Conservation (phyloP, 106 monocot genomes). For the Acorus calamus region DNA sequence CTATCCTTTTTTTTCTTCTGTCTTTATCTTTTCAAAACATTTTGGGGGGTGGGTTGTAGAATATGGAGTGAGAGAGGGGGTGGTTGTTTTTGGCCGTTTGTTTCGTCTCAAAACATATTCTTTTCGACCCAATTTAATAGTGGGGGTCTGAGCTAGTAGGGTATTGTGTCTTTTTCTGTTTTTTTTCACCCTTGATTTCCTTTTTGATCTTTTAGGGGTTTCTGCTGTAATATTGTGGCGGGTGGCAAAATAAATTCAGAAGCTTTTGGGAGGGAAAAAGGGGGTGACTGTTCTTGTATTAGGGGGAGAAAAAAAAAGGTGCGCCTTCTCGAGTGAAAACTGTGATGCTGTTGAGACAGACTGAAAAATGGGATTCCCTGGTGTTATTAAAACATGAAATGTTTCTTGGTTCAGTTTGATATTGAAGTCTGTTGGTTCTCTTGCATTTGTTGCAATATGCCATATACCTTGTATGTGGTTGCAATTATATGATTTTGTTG, state of each 20-base stretch:
- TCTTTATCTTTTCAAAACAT: not conserved
- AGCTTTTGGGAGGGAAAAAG: not conserved
- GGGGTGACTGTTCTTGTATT: no score
- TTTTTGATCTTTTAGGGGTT: not conserved
- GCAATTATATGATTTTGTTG: no score
- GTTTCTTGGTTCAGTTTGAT: no score
- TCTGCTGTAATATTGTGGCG: slow-evolving; percentile 10
- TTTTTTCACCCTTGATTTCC: not conserved
- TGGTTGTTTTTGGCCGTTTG: not conserved
- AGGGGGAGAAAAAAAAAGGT: no score
- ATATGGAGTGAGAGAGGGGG: slow-evolving; percentile 2
- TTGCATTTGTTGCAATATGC: no score
- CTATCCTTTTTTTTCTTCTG: not conserved
- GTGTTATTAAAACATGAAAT: no score
- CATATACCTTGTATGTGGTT: no score
- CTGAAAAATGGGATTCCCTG: no score
- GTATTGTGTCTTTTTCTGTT: not conserved
- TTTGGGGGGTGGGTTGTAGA: slow-evolving; percentile 12
- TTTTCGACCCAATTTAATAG: slow-evolving; percentile 7
- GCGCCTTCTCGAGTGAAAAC: no score
- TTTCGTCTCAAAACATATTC: slow-evolving; percentile 8
- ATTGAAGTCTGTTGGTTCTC: no score
- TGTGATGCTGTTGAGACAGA: no score
- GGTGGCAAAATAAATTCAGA: slow-evolving; percentile 10
- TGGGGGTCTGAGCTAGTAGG: not conserved